A percentile compares a stretch with the other conserved stretches of the same genome.
These are phyloP conservation scores for Neodidymelliopsis sp. DNA, from an alignment of 2,329 filamentous ascomycete species.

Conservation along the genomic window DNA sequence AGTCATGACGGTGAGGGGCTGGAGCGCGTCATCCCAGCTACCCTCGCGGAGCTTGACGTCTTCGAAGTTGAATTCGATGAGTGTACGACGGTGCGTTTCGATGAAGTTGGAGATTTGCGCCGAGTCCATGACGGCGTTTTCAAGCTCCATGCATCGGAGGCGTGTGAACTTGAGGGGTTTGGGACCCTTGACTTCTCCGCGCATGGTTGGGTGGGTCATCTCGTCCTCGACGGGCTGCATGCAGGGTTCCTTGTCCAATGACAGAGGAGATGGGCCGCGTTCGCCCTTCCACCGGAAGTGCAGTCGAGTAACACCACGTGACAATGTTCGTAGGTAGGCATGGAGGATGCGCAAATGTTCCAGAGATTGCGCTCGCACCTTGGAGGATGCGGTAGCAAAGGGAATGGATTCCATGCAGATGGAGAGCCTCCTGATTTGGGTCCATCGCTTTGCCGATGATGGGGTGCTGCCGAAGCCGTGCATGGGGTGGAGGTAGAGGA, in stretches of 20 bases:
- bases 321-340: slow-evolving; percentile 77
- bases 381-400: slow-evolving; percentile 61
- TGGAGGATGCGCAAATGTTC: slow-evolving; percentile 73
- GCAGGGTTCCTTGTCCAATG: slow-evolving; percentile 73
- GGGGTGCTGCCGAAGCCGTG: slow-evolving; percentile 78
- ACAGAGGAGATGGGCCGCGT: slow-evolving; percentile 77
- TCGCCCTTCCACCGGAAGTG: slow-evolving; percentile 78
- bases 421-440: slow-evolving; percentile 76
- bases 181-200: slow-evolving; percentile 43
- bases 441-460: slow-evolving; percentile 75
- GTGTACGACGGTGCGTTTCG: slow-evolving; percentile 68
- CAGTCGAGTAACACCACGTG: slow-evolving; percentile 71
- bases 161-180: slow-evolving; percentile 67
- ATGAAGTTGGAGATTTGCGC: slow-evolving; percentile 75
- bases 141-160: slow-evolving; percentile 72
- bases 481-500: slow-evolving; percentile 78
- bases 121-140: slow-evolving; percentile 76
- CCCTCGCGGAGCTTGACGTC: slow-evolving; percentile 74
- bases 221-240: slow-evolving; percentile 61
- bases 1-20: slow-evolving; percentile 65
- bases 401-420: slow-evolving; percentile 75
- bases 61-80: slow-evolving; percentile 82
- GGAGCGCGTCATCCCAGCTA: slow-evolving; percentile 83
- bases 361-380: slow-evolving; percentile 68
- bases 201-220: slow-evolving; percentile 42